Evolutionary conservation across 345 rosid species (phyloP).

Genomic region (Hibiscus tridactylites): DNA sequence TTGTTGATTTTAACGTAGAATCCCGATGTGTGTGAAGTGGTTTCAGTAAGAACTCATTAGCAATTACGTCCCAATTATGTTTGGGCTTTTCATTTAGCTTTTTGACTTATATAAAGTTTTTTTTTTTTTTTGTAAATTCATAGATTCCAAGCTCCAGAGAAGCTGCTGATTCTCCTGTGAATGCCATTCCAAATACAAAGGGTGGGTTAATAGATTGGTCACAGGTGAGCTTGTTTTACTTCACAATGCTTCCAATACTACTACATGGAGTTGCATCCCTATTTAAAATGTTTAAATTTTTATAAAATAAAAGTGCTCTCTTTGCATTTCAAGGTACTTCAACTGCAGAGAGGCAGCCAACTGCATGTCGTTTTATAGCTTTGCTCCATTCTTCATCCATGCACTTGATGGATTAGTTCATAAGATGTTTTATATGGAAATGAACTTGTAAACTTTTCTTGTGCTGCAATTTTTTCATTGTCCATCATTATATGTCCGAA

Average conservation of each 20-base stretch:
- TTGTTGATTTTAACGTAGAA: background rate
- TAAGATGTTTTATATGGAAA: background rate
- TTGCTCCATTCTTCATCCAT: background rate
- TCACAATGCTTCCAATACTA: background rate
- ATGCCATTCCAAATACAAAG: conserved; percentile 68
- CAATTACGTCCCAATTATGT: background rate
- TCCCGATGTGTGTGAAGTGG: background rate
- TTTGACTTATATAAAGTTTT: background rate
- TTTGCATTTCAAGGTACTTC: background rate
- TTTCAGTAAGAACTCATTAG: background rate
- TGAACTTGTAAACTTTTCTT: background rate
- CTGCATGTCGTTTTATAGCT: background rate
- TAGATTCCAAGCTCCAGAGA: conserved; percentile 84
- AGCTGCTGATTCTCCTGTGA: conserved; percentile 38
- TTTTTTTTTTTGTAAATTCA: background rate
- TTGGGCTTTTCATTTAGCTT: background rate
- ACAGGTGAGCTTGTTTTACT: conserved; percentile 38
- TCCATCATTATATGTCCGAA: background rate
- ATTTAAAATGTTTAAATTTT: background rate
- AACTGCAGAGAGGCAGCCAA: background rate
- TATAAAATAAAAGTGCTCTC: background rate
- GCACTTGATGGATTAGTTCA: background rate
- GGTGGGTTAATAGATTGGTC: conserved; percentile 89
- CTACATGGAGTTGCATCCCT: background rate
- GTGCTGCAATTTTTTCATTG: background rate